Evolutionary conservation across 2,329 filamentous ascomycete species (phyloP), one percentile per base, ranked within the genome.

Genomic region (Fusarium ramigenum): DNA sequence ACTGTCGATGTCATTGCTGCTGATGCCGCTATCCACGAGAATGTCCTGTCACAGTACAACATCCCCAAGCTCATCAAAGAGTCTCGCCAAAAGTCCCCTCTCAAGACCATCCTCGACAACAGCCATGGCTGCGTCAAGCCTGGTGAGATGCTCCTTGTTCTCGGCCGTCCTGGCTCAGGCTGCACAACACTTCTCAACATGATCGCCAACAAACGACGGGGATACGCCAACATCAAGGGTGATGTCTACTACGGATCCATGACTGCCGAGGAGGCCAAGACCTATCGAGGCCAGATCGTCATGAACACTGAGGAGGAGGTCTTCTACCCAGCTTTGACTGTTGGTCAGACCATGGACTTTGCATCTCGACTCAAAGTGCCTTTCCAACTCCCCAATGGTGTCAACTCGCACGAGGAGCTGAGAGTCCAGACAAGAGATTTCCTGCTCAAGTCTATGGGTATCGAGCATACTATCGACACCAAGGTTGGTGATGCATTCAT

Each of bases 181-280:
- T 94, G 92, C 79, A 93, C 92, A 0, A 92, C 92, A 0, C 84
- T 94, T 21, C 84, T 95, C 50, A 94, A 92, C 75, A 85, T 92
- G 75, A 84, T 94, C 9, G 86, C 91, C 57, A 94, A 94, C 75
- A 86, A 88, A 62, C 83, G 91, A 42, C 81, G 80, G 9, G 91
- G 91, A 7, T 93, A 88, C 73, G 84, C 86, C 44, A 84, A 83
- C 5, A 85, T 93, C 5, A 79, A 85, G 2, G 91, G 91, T 1
- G 86, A 91, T 40, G 85, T 93, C 7, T 82, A 83, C 28, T 92
- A 87, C 73, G 91, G 85, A 61, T 84, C 77, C 67, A 85, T 82
- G 83, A 85, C 75, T 82, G 87, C 81, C 75, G 85, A 77, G 78
- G 88, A 83, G 66, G 73, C 83, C 44, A 83, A 87, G 78, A 83